Evolutionary conservation across 2,329 filamentous ascomycete species (phyloP).

Genomic region (Nemania sp.): DNA sequence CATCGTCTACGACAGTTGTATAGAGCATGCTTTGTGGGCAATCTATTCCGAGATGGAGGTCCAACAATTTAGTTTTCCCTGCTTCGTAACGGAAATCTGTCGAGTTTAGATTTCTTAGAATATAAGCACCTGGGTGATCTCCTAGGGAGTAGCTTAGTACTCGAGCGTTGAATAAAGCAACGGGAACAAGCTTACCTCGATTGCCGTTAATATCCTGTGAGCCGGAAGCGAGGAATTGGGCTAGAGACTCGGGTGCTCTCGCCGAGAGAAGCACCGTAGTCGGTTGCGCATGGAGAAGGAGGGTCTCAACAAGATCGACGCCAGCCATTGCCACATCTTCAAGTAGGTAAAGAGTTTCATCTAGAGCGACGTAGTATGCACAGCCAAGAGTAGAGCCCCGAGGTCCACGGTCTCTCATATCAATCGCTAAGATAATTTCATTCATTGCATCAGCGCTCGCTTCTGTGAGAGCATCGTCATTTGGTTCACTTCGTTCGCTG

Average conservation of each 20-base stretch:
- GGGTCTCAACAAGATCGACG: constrained; percentile 74
- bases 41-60: constrained; percentile 64
- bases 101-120: constrained; percentile 75
- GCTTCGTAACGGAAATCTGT: constrained; percentile 77
- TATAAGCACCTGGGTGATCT: constrained; percentile 56
- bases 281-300: constrained; percentile 66
- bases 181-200: constrained; percentile 39
- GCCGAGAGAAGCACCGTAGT: constrained; percentile 66
- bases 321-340: constrained; percentile 79
- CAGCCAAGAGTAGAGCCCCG: constrained; percentile 75
- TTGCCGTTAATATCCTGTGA: constrained; percentile 52
- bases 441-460: constrained; percentile 58
- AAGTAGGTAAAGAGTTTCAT: constrained; percentile 79
- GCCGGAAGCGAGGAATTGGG: constrained; percentile 52
- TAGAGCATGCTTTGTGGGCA: constrained; percentile 68
- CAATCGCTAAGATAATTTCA: constrained; percentile 84
- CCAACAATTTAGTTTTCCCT: constrained; percentile 74
- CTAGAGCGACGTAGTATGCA: constrained; percentile 80
- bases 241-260: constrained; percentile 58
- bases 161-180: background rate
- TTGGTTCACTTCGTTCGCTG: constrained; percentile 38
- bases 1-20: constrained; percentile 66
- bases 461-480: constrained; percentile 35
- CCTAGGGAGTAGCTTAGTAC: constrained; percentile 48
- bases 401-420: constrained; percentile 72